phyloP scores from a whole-genome alignment of 805 yeast species.

The Wickerhamiella brachini region DNA sequence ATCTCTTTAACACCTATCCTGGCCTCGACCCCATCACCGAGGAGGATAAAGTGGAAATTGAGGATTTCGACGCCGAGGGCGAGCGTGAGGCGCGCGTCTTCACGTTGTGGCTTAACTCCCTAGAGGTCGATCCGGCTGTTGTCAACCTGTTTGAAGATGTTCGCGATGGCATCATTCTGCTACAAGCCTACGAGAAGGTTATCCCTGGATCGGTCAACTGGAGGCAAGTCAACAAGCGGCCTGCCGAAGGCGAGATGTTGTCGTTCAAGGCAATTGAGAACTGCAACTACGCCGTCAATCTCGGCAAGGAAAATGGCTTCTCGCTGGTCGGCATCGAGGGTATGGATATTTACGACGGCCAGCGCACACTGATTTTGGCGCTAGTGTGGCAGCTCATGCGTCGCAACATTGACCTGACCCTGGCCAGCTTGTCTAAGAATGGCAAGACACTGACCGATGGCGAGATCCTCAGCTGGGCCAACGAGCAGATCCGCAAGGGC shows the following conservation, averaged over 20 bases:
- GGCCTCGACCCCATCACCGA: constrained; percentile 86
- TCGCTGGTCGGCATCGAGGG: constrained; percentile 97
- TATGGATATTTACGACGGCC: constrained; percentile 91
- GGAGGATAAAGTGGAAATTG: constrained; percentile 80
- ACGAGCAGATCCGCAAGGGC: constrained; percentile 69
- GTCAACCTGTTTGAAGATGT: constrained; percentile 84
- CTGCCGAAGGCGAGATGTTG: constrained; percentile 53
- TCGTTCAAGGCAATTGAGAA: constrained; percentile 94
- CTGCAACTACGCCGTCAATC: constrained; percentile 94
- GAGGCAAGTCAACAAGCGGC: constrained; percentile 71
- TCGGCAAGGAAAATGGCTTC: constrained; percentile 84
- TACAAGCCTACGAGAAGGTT: constrained; percentile 92
- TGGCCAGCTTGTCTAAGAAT: constrained; percentile 53
- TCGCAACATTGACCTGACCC: constrained; percentile 78
- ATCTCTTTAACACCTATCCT: constrained; percentile 89
- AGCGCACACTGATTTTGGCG: constrained; percentile 75
- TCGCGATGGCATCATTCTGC: constrained; percentile 76
- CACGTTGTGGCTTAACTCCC: constrained; percentile 91
- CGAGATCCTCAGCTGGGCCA: constrained; percentile 92
- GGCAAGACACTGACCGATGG: constrained; percentile 69
- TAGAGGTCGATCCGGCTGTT: constrained; percentile 92
- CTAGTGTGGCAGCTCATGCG: constrained; percentile 98
- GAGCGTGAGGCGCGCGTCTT: constrained; percentile 98
- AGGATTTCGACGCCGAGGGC: constrained; percentile 98
- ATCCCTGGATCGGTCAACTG: constrained; percentile 81